These are phyloP conservation scores for Pichia sp. DNA, from an alignment of 1,139 yeast species.

Conservation along the genomic window DNA sequence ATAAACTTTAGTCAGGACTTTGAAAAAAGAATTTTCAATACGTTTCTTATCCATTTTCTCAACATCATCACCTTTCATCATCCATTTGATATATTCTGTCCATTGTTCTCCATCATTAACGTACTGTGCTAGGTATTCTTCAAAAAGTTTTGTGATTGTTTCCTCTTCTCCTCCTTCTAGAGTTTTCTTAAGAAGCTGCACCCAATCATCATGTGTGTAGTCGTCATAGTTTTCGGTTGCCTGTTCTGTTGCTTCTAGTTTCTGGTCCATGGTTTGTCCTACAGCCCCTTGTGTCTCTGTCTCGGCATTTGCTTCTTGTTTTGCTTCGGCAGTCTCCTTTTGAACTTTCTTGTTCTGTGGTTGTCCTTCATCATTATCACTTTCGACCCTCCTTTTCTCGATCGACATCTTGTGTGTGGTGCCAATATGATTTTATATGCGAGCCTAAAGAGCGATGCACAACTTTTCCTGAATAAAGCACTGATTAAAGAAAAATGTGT, in stretches of 20 bases:
- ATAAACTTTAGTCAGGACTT: slow-evolving; percentile 55
- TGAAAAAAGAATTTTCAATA: slow-evolving; percentile 61
- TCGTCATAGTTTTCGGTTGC: slow-evolving; percentile 45
- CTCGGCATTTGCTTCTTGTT: background rate
- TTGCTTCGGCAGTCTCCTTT: background rate
- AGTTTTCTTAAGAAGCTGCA: background rate
- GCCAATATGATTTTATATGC: too few species aligned
- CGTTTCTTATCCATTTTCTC: slow-evolving; percentile 63
- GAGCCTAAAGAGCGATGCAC: too few species aligned
- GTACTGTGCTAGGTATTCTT: slow-evolving; percentile 58
- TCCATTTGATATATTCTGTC: slow-evolving; percentile 68
- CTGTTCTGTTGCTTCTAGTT: background rate
- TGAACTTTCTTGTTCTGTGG: slow-evolving; percentile 2
- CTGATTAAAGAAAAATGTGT: background rate
- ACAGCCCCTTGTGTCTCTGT: background rate
- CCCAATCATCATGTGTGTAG: slow-evolving; percentile 31
- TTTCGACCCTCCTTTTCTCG: background rate
- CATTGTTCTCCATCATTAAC: slow-evolving; percentile 49
- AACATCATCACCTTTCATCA: slow-evolving; percentile 34
- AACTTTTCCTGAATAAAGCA: too few species aligned
- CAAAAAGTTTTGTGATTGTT: slow-evolving; percentile 58
- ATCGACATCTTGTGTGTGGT: background rate
- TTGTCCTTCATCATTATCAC: background rate
- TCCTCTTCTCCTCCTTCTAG: slow-evolving; percentile 42
- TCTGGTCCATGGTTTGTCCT: slow-evolving; percentile 15